Evolutionary conservation across 768 basidiomycete genomes (phyloP), one percentile per base, ranked within the genome.

Genomic region (Collybia sordida): DNA sequence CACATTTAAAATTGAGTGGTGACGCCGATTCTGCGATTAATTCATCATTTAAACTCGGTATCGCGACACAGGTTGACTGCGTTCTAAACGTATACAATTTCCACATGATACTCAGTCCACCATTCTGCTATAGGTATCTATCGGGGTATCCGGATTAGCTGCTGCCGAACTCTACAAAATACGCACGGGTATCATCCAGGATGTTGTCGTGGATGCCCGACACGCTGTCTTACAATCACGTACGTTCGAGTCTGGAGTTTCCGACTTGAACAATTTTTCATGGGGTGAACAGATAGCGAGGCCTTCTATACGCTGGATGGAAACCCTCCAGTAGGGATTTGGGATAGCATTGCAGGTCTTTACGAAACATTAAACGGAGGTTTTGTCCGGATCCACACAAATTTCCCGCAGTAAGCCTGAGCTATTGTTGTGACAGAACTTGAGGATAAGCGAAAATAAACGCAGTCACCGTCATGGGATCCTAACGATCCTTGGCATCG

Each of bases 311-410:
- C 73, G 0, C 38, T 80, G 0, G 68, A 81, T 52, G 72, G 66
- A 2, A 22, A 64, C 23, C 41, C 69, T 11, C 68, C 72, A 0
- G 55, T 58, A 17, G 63, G 60, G 8, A 4, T 72, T 4, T 82
- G 77, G 71, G 82, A 84, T 47, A 57, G 57, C 6, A 69, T 84
- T 11, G 78, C 77, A 1, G 83, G 82, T 0, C 44, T 80, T 0
- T 85, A 83, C 56, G 58, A 64, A 31, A 82, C 82, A n/a, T 77
- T 73, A 50, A 76, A 80, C 50, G 55, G 60, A 22, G 64, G 72
- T 38, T 78, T 66, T 54, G 76, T 85, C 14, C 71, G 83, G 23
- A 73, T 82, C 9, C 83, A 85, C 52, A 82, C 83, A 17, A 85
- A 85, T 48, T 85, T 85, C 59, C 79, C 82, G 31, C 84, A 85